Evolutionary conservation across 805 yeast species (phyloP).

Genomic region (Zygotorulaspora florentina): DNA sequence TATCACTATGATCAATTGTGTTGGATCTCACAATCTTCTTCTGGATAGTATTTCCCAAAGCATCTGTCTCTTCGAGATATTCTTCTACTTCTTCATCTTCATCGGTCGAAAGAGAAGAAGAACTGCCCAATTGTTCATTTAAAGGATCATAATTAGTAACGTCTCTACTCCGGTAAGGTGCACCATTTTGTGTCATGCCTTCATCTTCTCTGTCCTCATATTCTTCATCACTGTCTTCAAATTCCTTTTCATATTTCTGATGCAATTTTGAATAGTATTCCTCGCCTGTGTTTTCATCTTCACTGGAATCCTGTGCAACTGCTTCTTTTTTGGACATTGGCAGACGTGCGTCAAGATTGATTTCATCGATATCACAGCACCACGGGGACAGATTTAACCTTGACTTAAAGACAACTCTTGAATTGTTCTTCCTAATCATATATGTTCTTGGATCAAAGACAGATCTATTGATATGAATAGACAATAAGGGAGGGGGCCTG

Average conservation of each 20-base stretch:
- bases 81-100: constrained; percentile 20
- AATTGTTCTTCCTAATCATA: constrained; percentile 75
- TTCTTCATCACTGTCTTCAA: constrained; percentile 34
- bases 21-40: constrained; percentile 12
- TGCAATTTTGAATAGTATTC: constrained; percentile 33
- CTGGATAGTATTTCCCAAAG: constrained; percentile 32
- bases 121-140: constrained; percentile 21
- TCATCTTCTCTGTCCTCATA: constrained; percentile 13
- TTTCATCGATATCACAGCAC: constrained; percentile 63
- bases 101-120: constrained; percentile 16
- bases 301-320: constrained; percentile 32
- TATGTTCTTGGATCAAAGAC: constrained; percentile 87
- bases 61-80: constrained; percentile 29
- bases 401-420: constrained; percentile 73
- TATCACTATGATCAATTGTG: constrained; percentile 10
- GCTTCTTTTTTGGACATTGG: constrained; percentile 65
- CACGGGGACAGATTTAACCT: constrained; percentile 62
- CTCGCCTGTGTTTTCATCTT: constrained; percentile 31
- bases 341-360: constrained; percentile 74
- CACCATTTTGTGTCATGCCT: constrained; percentile 11
- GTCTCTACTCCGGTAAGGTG: constrained; percentile 13
- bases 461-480: constrained; percentile 87
- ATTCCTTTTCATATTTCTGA: constrained; percentile 31
- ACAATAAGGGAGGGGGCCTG: constrained; percentile 76
- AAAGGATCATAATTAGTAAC: constrained; percentile 31